These are phyloP conservation scores for Penicillium simplicissimum DNA, from an alignment of 495 filamentous ascomycete genomes.

Conservation along the genomic window DNA sequence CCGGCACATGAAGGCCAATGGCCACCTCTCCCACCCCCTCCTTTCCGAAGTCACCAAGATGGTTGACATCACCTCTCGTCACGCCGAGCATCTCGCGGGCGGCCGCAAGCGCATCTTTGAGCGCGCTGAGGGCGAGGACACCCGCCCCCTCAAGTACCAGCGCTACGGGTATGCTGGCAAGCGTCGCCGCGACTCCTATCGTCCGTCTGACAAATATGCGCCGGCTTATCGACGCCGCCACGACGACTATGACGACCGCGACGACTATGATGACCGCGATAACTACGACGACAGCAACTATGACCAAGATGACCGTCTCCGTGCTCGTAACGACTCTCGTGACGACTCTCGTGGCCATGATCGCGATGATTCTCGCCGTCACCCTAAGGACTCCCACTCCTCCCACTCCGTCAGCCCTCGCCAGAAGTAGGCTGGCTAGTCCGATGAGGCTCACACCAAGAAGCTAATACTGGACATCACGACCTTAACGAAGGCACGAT, in stretches of 20 bases:
- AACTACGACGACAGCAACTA: background rate
- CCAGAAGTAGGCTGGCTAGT: no score
- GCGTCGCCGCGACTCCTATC: background rate
- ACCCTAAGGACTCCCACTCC: no score
- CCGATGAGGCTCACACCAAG: no score
- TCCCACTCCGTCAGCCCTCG: no score
- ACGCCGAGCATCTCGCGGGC: constrained; percentile 41
- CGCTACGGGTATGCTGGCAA: background rate
- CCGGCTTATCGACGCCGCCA: background rate
- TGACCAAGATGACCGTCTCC: no score
- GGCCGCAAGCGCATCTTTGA: constrained; percentile 50
- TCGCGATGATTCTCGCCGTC: no score
- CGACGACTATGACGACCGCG: background rate
- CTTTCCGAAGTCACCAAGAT: constrained; percentile 36
- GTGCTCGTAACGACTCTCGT: no score
- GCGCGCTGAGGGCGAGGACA: background rate
- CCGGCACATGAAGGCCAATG: constrained; percentile 34
- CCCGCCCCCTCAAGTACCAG: background rate
- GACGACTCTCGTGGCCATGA: no score
- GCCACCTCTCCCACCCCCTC: constrained; percentile 20
- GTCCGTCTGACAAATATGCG: background rate
- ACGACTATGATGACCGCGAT: background rate
- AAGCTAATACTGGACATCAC: background rate
- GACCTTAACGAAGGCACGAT: background rate
- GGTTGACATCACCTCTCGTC: constrained; percentile 31